Evolutionary conservation across 768 basidiomycete species (phyloP), one percentile per base, ranked within the genome.

Genomic region (Dentipellis sp.): DNA sequence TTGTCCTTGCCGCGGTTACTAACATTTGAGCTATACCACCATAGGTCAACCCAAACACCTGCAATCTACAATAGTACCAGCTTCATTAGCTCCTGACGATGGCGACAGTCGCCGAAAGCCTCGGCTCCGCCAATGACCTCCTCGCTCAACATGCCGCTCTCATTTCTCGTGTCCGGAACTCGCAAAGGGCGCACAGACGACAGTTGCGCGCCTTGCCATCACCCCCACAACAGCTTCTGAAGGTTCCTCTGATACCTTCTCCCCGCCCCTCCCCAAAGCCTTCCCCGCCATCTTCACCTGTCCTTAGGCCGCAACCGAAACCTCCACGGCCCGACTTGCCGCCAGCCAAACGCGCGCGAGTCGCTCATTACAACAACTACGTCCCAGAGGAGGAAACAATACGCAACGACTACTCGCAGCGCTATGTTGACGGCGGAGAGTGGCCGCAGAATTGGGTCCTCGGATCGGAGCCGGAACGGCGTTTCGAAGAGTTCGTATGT

Each of bases 341-440:
- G 0, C 83, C 83, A n/a, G 78, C 82, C 6, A 93, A 93, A 66
- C 80, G 82, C 4, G 87, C 88, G 0, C 79, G 89, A 3, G 72
- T 80, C 6, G 75, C 78, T 19, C 77, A 87, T 37, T 93, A 91
- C 61, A 67, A 68, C 36, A 94, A 94, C 65, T 94, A 95, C 62
- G 78, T 94, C 14, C 86, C 90, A 1, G 91, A 93, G 59, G 95
- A 99, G 66, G 95, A 99, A 68, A 97, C 94, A 0, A 89, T 99
- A 46, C 79, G 97, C 50, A 98, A 97, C 63, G 94, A 99, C 72
- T 93, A 94, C 66, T 91, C 88, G 0, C 86, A 88, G 69, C 75
- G 86, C 60, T 97, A 95, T 69, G 92, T 94, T 36, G 86, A 91
- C 63, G 80, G 88, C 2, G 94, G 94, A 10, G 88, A 91, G 60